A percentile compares a stretch with the other conserved stretches of the same genome.
Evolutionary conservation across 805 yeast species (phyloP).

Genomic region (Torulaspora quercuum): DNA sequence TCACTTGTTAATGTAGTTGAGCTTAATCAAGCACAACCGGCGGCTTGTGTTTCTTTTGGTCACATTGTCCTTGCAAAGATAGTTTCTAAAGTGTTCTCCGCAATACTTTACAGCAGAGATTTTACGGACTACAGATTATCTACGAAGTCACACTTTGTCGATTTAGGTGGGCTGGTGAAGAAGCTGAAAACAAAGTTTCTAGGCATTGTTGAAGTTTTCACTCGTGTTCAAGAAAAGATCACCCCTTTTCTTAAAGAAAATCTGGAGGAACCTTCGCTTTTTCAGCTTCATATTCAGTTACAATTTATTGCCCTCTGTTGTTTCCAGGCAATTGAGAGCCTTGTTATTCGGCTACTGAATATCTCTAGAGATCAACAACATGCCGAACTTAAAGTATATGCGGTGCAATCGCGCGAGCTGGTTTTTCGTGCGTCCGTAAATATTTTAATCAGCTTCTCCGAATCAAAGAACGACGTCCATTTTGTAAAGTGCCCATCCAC

Average conservation of each 20-base stretch:
- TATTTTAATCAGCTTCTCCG: background rate
- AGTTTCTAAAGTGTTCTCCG: constrained; percentile 3
- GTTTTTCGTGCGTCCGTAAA: background rate
- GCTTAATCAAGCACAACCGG: constrained; percentile 2
- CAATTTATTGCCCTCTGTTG: background rate
- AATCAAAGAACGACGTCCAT: background rate
- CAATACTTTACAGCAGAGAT: constrained; percentile 9
- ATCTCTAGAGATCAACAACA: background rate
- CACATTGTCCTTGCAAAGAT: constrained; percentile 13
- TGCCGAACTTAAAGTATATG: background rate
- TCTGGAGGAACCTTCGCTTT: background rate
- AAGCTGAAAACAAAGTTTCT: constrained; percentile 1
- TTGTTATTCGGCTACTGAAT: background rate
- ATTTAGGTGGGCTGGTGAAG: background rate
- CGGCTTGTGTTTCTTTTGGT: constrained; percentile 2
- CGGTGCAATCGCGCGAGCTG: background rate
- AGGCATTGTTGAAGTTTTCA: background rate
- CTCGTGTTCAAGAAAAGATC: background rate
- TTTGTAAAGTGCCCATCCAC: background rate
- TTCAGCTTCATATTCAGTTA: constrained; percentile 1
- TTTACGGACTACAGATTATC: constrained; percentile 14
- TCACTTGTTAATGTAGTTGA: constrained; percentile 7
- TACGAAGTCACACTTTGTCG: background rate
- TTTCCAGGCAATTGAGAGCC: constrained; percentile 1
- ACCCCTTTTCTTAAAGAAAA: background rate